Evolutionary conservation across 805 yeast species (phyloP).

Genomic region (Cyberlindnera mississippiensis): DNA sequence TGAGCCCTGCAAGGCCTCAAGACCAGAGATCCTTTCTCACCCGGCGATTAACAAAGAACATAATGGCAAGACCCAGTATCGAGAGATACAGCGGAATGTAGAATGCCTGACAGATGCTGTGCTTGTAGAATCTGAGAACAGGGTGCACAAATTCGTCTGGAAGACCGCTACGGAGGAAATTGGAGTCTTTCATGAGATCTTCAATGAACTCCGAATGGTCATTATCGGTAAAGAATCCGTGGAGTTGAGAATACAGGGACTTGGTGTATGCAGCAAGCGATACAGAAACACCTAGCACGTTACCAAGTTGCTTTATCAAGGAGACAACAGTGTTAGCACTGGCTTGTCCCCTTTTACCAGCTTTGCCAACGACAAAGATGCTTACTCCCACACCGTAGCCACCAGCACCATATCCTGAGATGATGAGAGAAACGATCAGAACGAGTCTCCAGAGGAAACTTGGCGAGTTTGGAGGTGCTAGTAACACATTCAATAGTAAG

Average conservation of each 20-base stretch:
- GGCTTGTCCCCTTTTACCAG: slow-evolving; percentile 40
- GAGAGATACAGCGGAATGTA: slow-evolving; percentile 17
- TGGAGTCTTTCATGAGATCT: slow-evolving; percentile 18
- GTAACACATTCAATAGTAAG: slow-evolving; percentile 7
- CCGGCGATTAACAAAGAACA: slow-evolving; percentile 13
- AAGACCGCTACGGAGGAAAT: slow-evolving; percentile 14
- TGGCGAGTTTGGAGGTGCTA: slow-evolving; percentile 14
- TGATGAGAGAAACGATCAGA: slow-evolving; percentile 27
- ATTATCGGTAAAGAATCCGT: slow-evolving; percentile 22
- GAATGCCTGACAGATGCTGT: slow-evolving; percentile 15
- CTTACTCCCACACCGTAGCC: slow-evolving; percentile 37
- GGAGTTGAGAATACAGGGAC: slow-evolving; percentile 27
- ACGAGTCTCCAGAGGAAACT: slow-evolving; percentile 20
- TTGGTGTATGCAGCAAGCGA: slow-evolving; percentile 33
- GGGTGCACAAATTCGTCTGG: slow-evolving; percentile 10
- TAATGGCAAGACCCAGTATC: slow-evolving; percentile 11
- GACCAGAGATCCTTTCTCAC: slow-evolving; percentile 9
- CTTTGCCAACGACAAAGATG: slow-evolving; percentile 39
- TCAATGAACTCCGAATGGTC: slow-evolving; percentile 5
- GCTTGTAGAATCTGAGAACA: slow-evolving; percentile 17
- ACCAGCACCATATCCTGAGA: slow-evolving; percentile 39
- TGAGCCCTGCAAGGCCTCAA: too few species aligned
- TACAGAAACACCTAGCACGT: slow-evolving; percentile 40
- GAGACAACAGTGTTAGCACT: slow-evolving; percentile 43
- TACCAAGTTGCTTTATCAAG: slow-evolving; percentile 40